These are phyloP conservation scores for Periconia macrospinosa DNA, from an alignment of 2,329 filamentous ascomycete species.

Conservation along the genomic window DNA sequence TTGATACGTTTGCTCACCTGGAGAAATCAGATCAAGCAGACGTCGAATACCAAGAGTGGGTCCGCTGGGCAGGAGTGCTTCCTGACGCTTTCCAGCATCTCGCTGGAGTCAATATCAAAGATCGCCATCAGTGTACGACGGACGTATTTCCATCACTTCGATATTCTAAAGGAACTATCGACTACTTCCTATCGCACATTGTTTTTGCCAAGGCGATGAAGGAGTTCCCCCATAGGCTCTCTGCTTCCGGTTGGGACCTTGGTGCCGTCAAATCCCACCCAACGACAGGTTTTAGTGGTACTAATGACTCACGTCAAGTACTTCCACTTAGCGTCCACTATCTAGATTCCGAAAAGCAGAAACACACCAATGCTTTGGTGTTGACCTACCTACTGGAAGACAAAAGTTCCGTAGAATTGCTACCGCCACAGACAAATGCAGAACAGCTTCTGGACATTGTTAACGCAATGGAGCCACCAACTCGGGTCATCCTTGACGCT, in stretches of 20 bases:
- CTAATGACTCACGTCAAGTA: constrained; percentile 60
- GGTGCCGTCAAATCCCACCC: constrained; percentile 51
- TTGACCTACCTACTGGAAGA: constrained; percentile 59
- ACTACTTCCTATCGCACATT: constrained; percentile 63
- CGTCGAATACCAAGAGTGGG: constrained; percentile 57
- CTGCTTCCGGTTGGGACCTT: constrained; percentile 69
- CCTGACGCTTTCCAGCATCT: constrained; percentile 43
- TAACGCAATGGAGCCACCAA: constrained; percentile 22
- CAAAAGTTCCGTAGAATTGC: constrained; percentile 31
- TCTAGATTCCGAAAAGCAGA: constrained; percentile 56
- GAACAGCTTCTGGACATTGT: constrained; percentile 41
- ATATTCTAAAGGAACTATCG: constrained; percentile 56
- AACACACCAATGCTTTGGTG: constrained; percentile 69
- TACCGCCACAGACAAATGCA: neutral
- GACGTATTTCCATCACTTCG: constrained; percentile 58
- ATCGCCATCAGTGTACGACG: constrained; percentile 51
- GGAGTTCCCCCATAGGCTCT: constrained; percentile 66
- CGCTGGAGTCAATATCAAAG: constrained; percentile 42
- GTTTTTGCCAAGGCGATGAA: constrained; percentile 65
- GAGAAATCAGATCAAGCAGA: constrained; percentile 55
- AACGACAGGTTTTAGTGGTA: constrained; percentile 70
- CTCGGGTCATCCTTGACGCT: constrained; percentile 64
- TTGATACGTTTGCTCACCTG: constrained; percentile 51
- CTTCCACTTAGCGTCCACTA: constrained; percentile 62
- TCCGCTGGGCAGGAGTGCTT: constrained; percentile 29